These are phyloP conservation scores for Tulasnella sp. DNA, from an alignment of 768 basidiomycete genomes.

Conservation along the genomic window DNA sequence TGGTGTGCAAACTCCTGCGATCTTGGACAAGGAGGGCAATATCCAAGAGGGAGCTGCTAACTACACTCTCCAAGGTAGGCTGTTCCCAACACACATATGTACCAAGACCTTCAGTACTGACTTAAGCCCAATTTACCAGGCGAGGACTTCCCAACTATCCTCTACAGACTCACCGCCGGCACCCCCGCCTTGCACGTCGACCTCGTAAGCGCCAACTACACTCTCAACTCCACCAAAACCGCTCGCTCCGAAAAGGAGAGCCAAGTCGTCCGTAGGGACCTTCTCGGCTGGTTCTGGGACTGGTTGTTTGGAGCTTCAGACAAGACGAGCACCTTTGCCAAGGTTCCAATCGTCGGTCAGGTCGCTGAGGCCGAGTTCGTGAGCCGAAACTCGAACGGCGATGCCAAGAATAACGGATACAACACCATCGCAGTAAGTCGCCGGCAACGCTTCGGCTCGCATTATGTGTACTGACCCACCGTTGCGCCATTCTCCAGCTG, in stretches of 20 bases:
- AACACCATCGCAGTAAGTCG: background rate
- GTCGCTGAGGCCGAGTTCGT: background rate
- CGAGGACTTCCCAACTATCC: background rate
- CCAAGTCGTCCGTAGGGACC: background rate
- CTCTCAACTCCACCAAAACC: background rate
- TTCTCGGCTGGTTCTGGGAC: background rate
- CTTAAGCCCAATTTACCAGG: too few relatives aligned
- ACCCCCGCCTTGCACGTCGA: conserved; percentile 8
- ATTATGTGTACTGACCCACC: background rate
- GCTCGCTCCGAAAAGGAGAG: background rate
- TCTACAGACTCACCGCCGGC: conserved; percentile 11
- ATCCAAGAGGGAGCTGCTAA: background rate
- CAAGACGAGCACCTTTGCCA: background rate
- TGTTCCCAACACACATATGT: background rate
- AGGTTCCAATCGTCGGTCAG: conserved; percentile 7
- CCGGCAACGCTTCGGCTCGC: background rate
- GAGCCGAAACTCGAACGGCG: background rate
- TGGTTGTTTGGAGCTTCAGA: background rate
- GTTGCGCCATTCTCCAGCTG: background rate
- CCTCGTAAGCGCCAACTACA: conserved; percentile 1
- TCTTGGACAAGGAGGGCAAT: background rate
- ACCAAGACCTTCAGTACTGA: background rate
- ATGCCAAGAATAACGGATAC: background rate
- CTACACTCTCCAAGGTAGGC: background rate
- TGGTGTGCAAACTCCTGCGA: background rate